Base-by-base conservation (phyloP, 371 early-diverging fungal species). In the Apophysomyces elegans region DNA sequence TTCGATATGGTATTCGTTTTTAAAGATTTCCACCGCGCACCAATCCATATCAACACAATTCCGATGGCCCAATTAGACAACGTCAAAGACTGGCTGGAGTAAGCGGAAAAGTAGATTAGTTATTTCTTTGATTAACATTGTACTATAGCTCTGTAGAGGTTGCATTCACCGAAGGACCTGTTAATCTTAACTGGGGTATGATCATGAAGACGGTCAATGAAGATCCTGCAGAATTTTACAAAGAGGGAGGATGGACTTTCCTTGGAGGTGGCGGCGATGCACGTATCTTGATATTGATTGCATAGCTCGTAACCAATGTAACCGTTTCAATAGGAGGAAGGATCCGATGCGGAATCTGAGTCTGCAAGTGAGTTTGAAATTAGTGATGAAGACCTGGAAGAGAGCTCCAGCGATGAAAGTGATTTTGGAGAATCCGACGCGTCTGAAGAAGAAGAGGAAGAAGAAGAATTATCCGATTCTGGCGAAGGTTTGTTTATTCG, bases 1-100 rank as follows among this genome's bases (percentile, higher is more conserved):
- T 99, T 99, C 83, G 99, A 99, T 86, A 84, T 99, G 86, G 99
- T 99, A 3, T 95, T 99, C 85, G 91, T 99, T 2, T 96, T 96
- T 80, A 98, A 98, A 75, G 99, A 99, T 75, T 97, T 92, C 76
- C 85, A 88, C 35, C 86, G 91, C 47, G 71, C 94, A 5, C 96
- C 96, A 0, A 91, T 95, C n/a, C 97, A 98, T 61, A 94, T 99
- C 79, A 96, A 96, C 72, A 93, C 97, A 2, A 95, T 99, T 63
- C 97, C 99, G 32, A 93, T 95, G 83, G 89, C 90, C 54, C 93
- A 96, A 69, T 81, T 99, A 45, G 96, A 97, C 67, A 90, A 94
- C 70, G 92, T 99, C 65, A 98, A 99, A 81, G 99, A 99, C 62
- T 99, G 99, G 96, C 88, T 99, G 37, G 99, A 99, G 90, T 90